phyloP scores from a whole-genome alignment of 116 monocot genomes.

The Phalaenopsis hybrid region DNA sequence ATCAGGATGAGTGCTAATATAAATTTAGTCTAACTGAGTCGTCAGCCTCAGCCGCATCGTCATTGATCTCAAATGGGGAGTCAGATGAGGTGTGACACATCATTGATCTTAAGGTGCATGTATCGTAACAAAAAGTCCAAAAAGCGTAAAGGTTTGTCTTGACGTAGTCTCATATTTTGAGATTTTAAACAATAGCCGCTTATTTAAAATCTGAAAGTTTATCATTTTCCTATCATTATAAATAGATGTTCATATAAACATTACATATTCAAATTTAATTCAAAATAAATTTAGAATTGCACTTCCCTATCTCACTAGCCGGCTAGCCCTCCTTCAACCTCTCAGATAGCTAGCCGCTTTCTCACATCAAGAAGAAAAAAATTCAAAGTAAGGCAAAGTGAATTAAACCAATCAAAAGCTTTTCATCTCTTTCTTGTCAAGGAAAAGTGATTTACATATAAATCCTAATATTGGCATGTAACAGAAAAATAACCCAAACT shows the following conservation, averaged over 20 bases:
- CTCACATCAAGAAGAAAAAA: not conserved
- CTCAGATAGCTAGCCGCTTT: not conserved
- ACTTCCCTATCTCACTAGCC: not conserved
- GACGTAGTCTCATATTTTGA: no score
- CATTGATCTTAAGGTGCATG: no score
- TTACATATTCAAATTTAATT: not conserved
- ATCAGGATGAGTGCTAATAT: no score
- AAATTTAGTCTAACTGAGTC: no score
- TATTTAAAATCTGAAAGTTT: not conserved
- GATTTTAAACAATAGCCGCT: not conserved
- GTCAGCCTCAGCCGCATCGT: no score
- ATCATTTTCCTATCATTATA: not conserved
- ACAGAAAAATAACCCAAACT: no score
- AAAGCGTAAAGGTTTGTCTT: no score
- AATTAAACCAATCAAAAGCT: not conserved
- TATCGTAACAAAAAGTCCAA: no score
- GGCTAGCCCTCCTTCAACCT: not conserved
- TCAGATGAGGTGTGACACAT: no score
- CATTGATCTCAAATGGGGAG: no score
- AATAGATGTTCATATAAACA: not conserved
- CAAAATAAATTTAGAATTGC: not conserved
- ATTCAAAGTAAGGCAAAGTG: not conserved
- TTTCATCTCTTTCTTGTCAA: not conserved
- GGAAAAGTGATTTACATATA: not conserved
- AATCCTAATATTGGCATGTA: not conserved